Conservation (phyloP, 2,329 filamentous ascomycete genomes). For the Simplicillium sp. region DNA sequence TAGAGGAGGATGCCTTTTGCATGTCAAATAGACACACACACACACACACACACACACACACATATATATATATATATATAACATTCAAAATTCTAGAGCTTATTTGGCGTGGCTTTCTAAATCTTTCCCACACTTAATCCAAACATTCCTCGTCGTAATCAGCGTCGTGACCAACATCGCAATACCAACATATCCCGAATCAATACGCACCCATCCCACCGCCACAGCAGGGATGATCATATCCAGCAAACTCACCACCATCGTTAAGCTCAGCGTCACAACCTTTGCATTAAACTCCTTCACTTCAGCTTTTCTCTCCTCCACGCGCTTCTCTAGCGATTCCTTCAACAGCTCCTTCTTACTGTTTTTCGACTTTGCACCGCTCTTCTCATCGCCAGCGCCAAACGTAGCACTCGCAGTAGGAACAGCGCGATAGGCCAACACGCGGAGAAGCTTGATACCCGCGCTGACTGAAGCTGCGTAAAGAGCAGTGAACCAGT, state of each 20-base stretch:
- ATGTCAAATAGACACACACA: too few species aligned
- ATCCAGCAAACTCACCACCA: conserved; percentile 52
- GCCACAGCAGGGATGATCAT: conserved; percentile 49
- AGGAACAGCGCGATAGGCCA: conserved; percentile 25
- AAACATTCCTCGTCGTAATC: conserved; percentile 50
- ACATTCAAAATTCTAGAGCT: too few species aligned
- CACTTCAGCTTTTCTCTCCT: conserved; percentile 19
- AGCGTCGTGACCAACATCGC: conserved; percentile 54
- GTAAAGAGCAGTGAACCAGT: conserved; percentile 58
- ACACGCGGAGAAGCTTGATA: conserved; percentile 28
- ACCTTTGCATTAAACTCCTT: conserved; percentile 19
- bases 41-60: too few species aligned
- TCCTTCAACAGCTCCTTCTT: conserved; percentile 19
- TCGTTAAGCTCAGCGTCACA: conserved; percentile 29
- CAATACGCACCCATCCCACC: conserved; percentile 49
- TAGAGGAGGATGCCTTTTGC: too few species aligned
- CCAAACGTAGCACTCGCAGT: conserved; percentile 17
- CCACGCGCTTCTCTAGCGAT: conserved; percentile 21
- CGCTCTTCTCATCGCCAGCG: conserved; percentile 9
- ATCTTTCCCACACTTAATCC: conserved; percentile 37
- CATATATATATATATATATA: too few species aligned
- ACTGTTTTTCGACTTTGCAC: conserved; percentile 10
- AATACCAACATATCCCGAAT: conserved; percentile 41
- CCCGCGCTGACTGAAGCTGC: conserved; percentile 36
- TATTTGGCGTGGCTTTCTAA: conserved; percentile 3